Percentiles rank a stretch among this genome's conserved stretches.
Conservation (phyloP, 371 early-diverging fungal species). For the Mucor circinelloides region DNA sequence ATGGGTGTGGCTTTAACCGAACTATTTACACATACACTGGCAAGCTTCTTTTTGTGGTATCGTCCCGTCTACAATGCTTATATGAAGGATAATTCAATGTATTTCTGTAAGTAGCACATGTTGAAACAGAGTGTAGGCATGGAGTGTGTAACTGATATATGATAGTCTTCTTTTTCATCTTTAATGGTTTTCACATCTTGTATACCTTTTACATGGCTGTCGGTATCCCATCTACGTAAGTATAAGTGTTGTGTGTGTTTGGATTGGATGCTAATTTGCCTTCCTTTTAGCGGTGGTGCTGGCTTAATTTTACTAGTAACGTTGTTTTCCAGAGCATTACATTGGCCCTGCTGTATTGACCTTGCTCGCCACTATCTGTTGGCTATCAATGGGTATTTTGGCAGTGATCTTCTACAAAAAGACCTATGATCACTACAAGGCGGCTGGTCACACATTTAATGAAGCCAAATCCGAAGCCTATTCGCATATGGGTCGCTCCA, state of each 20-base stretch:
- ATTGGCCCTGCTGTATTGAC: constrained; percentile 71
- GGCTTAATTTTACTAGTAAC: constrained; percentile 81
- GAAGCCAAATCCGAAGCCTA: constrained; percentile 82
- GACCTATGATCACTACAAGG: constrained; percentile 76
- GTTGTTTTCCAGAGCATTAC: constrained; percentile 70
- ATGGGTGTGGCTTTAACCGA: constrained; percentile 81
- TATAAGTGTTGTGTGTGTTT: background rate
- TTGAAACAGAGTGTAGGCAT: background rate
- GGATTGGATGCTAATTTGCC: background rate
- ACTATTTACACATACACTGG: constrained; percentile 74
- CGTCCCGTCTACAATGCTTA: constrained; percentile 89
- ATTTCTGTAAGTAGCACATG: constrained; percentile 65
- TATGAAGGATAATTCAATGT: constrained; percentile 85
- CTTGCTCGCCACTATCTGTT: constrained; percentile 69
- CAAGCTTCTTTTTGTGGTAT: constrained; percentile 89
- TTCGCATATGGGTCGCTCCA: constrained; percentile 53
- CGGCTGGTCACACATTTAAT: constrained; percentile 81
- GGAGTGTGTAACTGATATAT: background rate
- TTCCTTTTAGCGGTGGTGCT: constrained; percentile 69
- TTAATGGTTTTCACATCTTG: constrained; percentile 84
- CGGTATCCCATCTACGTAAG: constrained; percentile 78
- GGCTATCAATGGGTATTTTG: constrained; percentile 63
- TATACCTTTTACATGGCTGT: constrained; percentile 84
- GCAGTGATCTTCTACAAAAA: constrained; percentile 64
- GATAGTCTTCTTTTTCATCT: constrained; percentile 78